These are phyloP conservation scores for Corchorus olitorius DNA, from an alignment of 345 rosid species.

Conservation along the genomic window DNA sequence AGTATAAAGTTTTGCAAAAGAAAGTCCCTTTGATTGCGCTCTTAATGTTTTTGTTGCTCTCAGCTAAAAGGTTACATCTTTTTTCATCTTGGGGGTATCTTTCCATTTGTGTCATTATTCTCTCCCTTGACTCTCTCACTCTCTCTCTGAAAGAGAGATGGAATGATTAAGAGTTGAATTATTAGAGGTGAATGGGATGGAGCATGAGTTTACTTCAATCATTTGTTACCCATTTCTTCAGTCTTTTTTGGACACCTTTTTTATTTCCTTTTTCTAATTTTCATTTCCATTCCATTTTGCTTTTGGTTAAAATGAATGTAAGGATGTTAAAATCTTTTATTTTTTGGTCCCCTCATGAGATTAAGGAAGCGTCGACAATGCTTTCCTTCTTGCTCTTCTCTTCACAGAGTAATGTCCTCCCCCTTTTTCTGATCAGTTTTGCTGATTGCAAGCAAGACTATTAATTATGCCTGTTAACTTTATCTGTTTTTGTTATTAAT, in stretches of 20 bases:
- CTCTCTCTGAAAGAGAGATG: slow-evolving; percentile 7
- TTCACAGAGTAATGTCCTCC: slow-evolving; percentile 42
- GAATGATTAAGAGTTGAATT: slow-evolving; percentile 50
- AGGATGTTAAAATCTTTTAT: slow-evolving; percentile 28
- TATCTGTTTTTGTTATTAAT: slow-evolving; percentile 8
- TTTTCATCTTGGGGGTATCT: slow-evolving; percentile 31
- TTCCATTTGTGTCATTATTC: slow-evolving; percentile 36
- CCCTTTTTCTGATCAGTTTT: too few relatives aligned
- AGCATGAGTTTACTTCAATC: slow-evolving; percentile 45
- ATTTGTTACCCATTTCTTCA: slow-evolving; percentile 37
- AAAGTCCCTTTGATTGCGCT: slow-evolving; percentile 67
- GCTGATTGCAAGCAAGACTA: too few relatives aligned
- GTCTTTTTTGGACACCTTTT: slow-evolving; percentile 4
- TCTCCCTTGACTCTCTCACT: slow-evolving; percentile 33
- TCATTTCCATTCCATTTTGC: slow-evolving; percentile 26
- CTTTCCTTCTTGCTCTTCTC: slow-evolving; percentile 65
- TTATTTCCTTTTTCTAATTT: slow-evolving; percentile 5
- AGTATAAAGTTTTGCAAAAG: slow-evolving; percentile 29
- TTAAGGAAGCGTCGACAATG: slow-evolving; percentile 52
- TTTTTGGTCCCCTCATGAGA: slow-evolving; percentile 52
- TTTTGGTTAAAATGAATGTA: slow-evolving; percentile 41
- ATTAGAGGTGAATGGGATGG: slow-evolving; percentile 25
- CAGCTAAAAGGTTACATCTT: slow-evolving; percentile 26
- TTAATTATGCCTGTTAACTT: not conserved
- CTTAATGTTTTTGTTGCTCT: slow-evolving; percentile 23